Evolutionary conservation across 495 filamentous ascomycete species (phyloP), one percentile per base, ranked within the genome.

Genomic region (Lepidopterella palustris): DNA sequence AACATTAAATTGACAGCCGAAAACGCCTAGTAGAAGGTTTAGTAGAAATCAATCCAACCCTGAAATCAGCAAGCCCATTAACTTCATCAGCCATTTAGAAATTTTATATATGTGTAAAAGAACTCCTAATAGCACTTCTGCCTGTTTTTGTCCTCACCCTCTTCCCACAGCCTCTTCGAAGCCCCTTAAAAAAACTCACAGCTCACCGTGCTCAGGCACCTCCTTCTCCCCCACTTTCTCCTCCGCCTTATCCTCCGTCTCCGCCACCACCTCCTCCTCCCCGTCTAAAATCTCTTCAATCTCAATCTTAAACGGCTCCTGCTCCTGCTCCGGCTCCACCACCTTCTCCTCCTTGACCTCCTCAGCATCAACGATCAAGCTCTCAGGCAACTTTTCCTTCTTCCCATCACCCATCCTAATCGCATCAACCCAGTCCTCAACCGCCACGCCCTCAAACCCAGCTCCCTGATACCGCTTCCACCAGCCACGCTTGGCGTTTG

Each of bases 401-500:
- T 79, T 71, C 5, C 87, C 87, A 64, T 96, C 95, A 47, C 91
- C 89, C 69, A 98, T 76, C 24, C 87, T 82, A 62, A 97, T 89
- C 2, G 80, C 81, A 70, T 98, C 93, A 61, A 97, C 79, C 91
- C 91, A 97, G 54, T 77, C 75, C 72, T 95, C 90, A 32, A 97
- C 73, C 9, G 79, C 78, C 29, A 78, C 77, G 28, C 79, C 68
- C 10, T 76, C 78, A 60, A 83, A 88, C 56, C 78, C 76, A 5
- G 67, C 73, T 4, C 76, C 74, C 32, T 78, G 74, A 65, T 86
- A 95, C 35, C 79, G 82, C 60, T 87, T 84, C 80, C 84, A 95
- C 95, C 93, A 97, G 23, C 83, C 83, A 32, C 90, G 79, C 63
- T 89, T 85, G 8, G 83, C 88, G 72, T 96, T 97, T 35, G 95